A percentile compares a stretch with the other conserved stretches of the same genome.
phyloP scores from a whole-genome alignment of 2,329 filamentous ascomycete genomes.

The Colletotrichum lentis region DNA sequence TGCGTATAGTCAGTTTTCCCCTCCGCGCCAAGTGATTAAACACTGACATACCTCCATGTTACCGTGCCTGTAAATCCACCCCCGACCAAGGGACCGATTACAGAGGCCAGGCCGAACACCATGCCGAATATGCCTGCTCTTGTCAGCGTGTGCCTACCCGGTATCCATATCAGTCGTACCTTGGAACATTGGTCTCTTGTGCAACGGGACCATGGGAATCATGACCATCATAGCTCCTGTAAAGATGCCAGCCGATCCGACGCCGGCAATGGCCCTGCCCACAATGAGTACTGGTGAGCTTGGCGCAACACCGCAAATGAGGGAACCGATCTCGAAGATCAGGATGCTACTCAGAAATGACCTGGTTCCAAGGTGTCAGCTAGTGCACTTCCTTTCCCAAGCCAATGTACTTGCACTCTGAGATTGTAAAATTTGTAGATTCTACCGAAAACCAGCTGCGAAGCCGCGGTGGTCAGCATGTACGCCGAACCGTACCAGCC shows the following conservation, averaged over 20 bases:
- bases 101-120: conserved; percentile 63
- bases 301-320: conserved; percentile 63
- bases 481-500: conserved; percentile 72
- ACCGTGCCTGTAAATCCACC: conserved; percentile 60
- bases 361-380: conserved; percentile 40
- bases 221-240: conserved; percentile 65
- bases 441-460: conserved; percentile 58
- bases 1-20: conserved; percentile 18
- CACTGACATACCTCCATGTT: conserved; percentile 55
- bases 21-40: not conserved
- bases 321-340: conserved; percentile 63
- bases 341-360: conserved; percentile 58
- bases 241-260: conserved; percentile 66
- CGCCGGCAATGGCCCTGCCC: conserved; percentile 64
- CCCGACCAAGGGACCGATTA: conserved; percentile 62
- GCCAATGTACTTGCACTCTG: conserved; percentile 51
- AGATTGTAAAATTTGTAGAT: conserved; percentile 61
- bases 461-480: conserved; percentile 67
- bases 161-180: conserved; percentile 41
- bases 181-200: conserved; percentile 67
- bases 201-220: conserved; percentile 66
- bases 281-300: conserved; percentile 63
- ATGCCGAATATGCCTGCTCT: conserved; percentile 59
- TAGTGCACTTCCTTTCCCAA: not conserved
- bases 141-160: not conserved